Evolutionary conservation across 228 moss, liverwort and hornwort species (phyloP).

Genomic region (Sphagnum magellanicum): DNA sequence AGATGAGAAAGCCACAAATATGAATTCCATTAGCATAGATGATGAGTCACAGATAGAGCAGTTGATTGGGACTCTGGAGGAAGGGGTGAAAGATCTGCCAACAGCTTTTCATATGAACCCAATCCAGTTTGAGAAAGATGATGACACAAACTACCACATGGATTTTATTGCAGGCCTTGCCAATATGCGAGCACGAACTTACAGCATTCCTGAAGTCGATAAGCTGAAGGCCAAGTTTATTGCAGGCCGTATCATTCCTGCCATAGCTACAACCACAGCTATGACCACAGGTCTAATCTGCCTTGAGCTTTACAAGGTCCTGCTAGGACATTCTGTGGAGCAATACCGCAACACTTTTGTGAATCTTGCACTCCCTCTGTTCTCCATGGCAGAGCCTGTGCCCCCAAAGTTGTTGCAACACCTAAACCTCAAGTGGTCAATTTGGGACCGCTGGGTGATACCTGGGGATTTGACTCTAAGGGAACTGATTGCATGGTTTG

Average conservation of each 20-base stretch:
- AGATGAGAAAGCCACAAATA: slow-evolving; percentile 78
- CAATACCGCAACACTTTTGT: slow-evolving; percentile 11
- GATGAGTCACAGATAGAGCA: slow-evolving; percentile 81
- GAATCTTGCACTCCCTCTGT: slow-evolving; percentile 9
- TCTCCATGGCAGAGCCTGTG: slow-evolving; percentile 14
- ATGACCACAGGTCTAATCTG: slow-evolving; percentile 13
- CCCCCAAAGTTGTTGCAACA: slow-evolving; percentile 9
- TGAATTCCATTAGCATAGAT: slow-evolving; percentile 51
- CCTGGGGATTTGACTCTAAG: slow-evolving; percentile 8
- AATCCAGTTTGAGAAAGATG: slow-evolving; percentile 66
- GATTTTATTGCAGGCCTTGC: slow-evolving; percentile 4
- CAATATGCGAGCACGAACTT: slow-evolving; percentile 7
- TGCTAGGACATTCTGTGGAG: slow-evolving; percentile 9
- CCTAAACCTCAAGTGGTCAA: slow-evolving; percentile 9
- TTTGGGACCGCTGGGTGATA: slow-evolving; percentile 18
- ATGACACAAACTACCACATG: slow-evolving; percentile 5
- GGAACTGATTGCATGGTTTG: slow-evolving; percentile 9
- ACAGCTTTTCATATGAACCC: slow-evolving; percentile 83
- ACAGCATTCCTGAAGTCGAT: slow-evolving; percentile 9
- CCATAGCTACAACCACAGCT: slow-evolving; percentile 13
- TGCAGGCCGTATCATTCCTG: slow-evolving; percentile 16
- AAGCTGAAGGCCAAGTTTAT: slow-evolving; percentile 18
- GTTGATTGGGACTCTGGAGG: slow-evolving; percentile 54
- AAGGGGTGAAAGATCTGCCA: slow-evolving; percentile 46
- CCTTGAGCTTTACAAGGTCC: slow-evolving; percentile 11